A percentile compares a stretch with the other conserved stretches of the same genome.
Evolutionary conservation across 2,329 filamentous ascomycete genomes (phyloP).

Genomic region (Aspergillus aculeatinus): DNA sequence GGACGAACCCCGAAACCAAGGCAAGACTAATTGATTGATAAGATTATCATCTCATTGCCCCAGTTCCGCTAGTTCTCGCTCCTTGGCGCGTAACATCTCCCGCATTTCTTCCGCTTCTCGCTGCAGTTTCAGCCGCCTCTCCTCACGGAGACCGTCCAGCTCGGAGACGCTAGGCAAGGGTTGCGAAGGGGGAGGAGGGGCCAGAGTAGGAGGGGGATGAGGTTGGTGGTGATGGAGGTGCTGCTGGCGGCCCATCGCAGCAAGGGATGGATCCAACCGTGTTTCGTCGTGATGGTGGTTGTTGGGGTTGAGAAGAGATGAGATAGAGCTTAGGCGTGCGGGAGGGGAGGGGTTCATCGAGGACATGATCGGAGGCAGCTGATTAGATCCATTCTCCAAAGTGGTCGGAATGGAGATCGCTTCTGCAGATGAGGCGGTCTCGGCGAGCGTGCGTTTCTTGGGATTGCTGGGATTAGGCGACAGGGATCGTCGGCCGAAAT

Average conservation of each 20-base stretch:
- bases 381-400: slow-evolving; percentile 37
- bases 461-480: slow-evolving; percentile 33
- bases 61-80: slow-evolving; percentile 65
- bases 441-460: slow-evolving; percentile 40
- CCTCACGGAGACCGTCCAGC: slow-evolving; percentile 56
- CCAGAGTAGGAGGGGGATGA: slow-evolving; percentile 20
- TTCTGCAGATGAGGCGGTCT: slow-evolving; percentile 31
- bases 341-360: slow-evolving; percentile 38
- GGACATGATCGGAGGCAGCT: slow-evolving; percentile 41
- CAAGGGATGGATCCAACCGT: slow-evolving; percentile 43
- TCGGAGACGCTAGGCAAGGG: slow-evolving; percentile 42
- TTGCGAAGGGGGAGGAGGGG: slow-evolving; percentile 25
- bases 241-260: slow-evolving; percentile 31
- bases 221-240: slow-evolving; percentile 30
- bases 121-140: slow-evolving; percentile 65
- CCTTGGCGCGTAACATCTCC: slow-evolving; percentile 69
- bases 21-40: background rate
- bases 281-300: slow-evolving; percentile 34
- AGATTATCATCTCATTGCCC: slow-evolving; percentile 26
- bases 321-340: slow-evolving; percentile 71
- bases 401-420: slow-evolving; percentile 27
- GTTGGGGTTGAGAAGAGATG: slow-evolving; percentile 65
- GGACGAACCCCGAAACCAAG: background rate
- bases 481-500: slow-evolving; percentile 33
- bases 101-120: slow-evolving; percentile 76